These are phyloP conservation scores for Tetraselmis striata DNA, from an alignment of 139 green algal species.

Conservation along the genomic window DNA sequence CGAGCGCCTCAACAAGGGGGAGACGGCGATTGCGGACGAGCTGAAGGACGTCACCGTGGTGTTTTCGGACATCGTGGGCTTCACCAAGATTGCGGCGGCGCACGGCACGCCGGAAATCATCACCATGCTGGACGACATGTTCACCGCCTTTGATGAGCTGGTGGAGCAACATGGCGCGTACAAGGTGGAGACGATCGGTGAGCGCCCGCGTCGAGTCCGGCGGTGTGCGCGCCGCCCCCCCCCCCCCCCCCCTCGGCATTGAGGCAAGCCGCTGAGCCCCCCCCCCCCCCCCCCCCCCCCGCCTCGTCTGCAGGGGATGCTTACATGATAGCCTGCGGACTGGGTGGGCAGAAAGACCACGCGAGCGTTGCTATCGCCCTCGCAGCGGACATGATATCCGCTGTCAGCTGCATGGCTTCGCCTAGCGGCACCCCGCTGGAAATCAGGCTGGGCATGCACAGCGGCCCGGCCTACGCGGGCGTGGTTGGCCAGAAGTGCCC, in stretches of 20 bases:
- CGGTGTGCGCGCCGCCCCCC: too few relatives aligned
- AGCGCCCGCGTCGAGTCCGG: too few relatives aligned
- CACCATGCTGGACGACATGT: conserved; percentile 43
- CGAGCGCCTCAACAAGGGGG: conserved; percentile 26
- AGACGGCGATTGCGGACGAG: conserved; percentile 26
- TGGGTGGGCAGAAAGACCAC: conserved; percentile 25
- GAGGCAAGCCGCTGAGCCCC: too few relatives aligned
- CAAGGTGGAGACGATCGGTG: conserved; percentile 34
- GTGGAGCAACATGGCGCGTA: conserved; percentile 29
- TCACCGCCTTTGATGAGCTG: conserved; percentile 36
- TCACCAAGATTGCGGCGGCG: conserved; percentile 28
- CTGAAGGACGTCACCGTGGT: conserved; percentile 36
- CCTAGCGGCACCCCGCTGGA: conserved; percentile 11
- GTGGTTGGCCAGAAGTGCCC: conserved; percentile 35
- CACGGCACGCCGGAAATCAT: conserved; percentile 33
- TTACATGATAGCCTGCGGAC: conserved; percentile 37
- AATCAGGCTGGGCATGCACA: conserved; percentile 35
- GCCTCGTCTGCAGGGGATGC: conserved; percentile 43
- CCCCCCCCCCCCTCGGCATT: too few relatives aligned
- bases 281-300: too few relatives aligned
- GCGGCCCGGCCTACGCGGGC: conserved; percentile 28
- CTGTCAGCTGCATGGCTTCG: conserved; percentile 6
- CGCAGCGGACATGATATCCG: conserved; percentile 17
- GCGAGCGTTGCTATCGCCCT: conserved; percentile 19
- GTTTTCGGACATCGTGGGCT: conserved; percentile 44